A percentile compares a stretch with the other conserved stretches of the same genome.
Evolutionary conservation across 2,329 filamentous ascomycete species (phyloP).

Genomic region (Plectosphaerella cucumerina): DNA sequence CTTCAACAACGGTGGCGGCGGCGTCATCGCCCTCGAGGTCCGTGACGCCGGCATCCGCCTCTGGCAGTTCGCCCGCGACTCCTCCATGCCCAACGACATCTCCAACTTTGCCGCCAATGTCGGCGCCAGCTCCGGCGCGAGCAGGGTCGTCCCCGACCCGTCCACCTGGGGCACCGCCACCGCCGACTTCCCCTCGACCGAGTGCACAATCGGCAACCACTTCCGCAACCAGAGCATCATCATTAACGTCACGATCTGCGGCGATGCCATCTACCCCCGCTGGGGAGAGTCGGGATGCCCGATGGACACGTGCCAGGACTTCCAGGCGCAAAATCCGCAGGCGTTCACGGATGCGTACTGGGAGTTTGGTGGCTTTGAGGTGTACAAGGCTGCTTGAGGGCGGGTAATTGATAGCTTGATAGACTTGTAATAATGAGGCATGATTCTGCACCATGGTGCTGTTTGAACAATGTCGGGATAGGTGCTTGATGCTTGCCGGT

Average conservation of each 20-base stretch:
- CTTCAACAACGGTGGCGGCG: slow-evolving; percentile 52
- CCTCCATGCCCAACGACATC: slow-evolving; percentile 47
- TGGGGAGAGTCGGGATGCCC: slow-evolving; percentile 42
- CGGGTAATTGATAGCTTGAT: neutral
- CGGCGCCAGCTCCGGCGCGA: neutral
- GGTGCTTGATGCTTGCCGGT: no score
- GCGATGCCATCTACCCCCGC: slow-evolving; percentile 44
- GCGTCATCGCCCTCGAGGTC: slow-evolving; percentile 58
- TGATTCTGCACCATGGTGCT: no score
- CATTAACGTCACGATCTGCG: slow-evolving; percentile 63
- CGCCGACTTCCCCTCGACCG: slow-evolving; percentile 62
- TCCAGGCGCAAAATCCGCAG: slow-evolving; percentile 51
- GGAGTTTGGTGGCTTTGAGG: slow-evolving; percentile 59
- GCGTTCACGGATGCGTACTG: slow-evolving; percentile 58
- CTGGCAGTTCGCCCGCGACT: slow-evolving; percentile 52
- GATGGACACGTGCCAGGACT: slow-evolving; percentile 47
- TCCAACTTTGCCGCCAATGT: slow-evolving; percentile 22
- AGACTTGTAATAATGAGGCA: no score
- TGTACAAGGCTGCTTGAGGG: slow-evolving; percentile 37
- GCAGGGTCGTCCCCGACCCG: slow-evolving; percentile 47
- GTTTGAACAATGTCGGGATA: no score
- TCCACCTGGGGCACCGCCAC: slow-evolving; percentile 56
- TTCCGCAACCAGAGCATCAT: slow-evolving; percentile 65
- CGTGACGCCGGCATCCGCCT: slow-evolving; percentile 56
- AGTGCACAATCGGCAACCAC: slow-evolving; percentile 54